Evolutionary conservation across 2,329 filamentous ascomycete species (phyloP).

Genomic region (Fusarium humuli): DNA sequence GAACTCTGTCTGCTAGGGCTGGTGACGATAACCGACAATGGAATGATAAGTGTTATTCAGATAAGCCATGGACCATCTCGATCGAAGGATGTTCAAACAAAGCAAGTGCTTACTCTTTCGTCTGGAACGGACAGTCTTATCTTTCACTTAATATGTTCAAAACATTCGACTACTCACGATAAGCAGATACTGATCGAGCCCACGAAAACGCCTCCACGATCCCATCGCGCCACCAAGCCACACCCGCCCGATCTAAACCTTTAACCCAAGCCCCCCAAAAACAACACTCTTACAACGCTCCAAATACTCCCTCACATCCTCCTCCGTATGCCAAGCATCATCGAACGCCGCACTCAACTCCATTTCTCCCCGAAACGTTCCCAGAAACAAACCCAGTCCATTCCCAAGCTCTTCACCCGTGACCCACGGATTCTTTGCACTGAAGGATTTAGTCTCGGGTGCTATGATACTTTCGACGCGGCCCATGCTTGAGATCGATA

Average conservation of each 20-base stretch:
- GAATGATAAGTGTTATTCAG: not conserved
- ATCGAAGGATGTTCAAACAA: not conserved
- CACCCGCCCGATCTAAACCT: not conserved
- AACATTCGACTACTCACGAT: not conserved
- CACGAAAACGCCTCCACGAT: not conserved
- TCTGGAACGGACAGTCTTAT: accelerated
- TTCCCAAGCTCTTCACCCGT: conserved; percentile 59
- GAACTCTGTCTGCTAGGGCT: not conserved
- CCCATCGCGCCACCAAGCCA: not conserved
- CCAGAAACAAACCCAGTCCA: conserved; percentile 55
- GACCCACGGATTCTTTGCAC: conserved; percentile 55
- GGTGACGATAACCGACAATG: not conserved
- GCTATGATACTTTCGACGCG: conserved; percentile 51
- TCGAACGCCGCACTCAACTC: conserved; percentile 57
- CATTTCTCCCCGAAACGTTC: conserved; percentile 52
- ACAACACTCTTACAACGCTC: conserved; percentile 34
- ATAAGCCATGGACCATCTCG: not conserved
- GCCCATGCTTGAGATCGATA: conserved; percentile 52
- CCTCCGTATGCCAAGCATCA: conserved; percentile 55
- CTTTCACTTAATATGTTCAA: not conserved
- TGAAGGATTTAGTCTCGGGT: conserved; percentile 43
- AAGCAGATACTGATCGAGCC: not conserved
- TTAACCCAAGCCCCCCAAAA: not conserved
- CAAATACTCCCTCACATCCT: conserved; percentile 39
- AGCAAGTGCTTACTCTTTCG: not conserved